Conservation (phyloP, 2,329 filamentous ascomycete genomes). For the Nannizziopsis arthrosporioides region DNA sequence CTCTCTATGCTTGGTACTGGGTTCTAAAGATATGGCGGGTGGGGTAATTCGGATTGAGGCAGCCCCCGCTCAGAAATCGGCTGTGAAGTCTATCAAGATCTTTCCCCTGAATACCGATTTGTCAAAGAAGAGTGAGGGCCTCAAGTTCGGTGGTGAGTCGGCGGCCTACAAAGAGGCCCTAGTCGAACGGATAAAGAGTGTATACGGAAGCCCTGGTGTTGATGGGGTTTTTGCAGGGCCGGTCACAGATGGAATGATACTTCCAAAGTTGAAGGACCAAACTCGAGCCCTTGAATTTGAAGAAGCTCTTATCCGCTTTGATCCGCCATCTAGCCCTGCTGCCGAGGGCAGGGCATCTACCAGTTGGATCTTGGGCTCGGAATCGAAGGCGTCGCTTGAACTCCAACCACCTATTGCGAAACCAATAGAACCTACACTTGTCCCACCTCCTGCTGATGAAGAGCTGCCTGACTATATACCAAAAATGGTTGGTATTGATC, state of each 20-base stretch:
- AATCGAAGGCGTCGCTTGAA: constrained; percentile 61
- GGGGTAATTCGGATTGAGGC: constrained; percentile 79
- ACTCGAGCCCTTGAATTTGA: constrained; percentile 55
- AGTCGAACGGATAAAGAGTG: constrained; percentile 57
- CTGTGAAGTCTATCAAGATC: constrained; percentile 59
- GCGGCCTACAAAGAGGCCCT: constrained; percentile 67
- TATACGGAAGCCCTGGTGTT: constrained; percentile 51
- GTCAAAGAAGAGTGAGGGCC: constrained; percentile 49
- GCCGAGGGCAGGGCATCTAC: constrained; percentile 26
- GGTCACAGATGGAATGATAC: constrained; percentile 74
- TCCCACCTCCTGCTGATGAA: constrained; percentile 41
- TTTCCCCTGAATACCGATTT: constrained; percentile 59
- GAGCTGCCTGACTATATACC: constrained; percentile 45
- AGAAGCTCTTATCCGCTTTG: constrained; percentile 72
- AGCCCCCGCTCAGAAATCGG: constrained; percentile 55
- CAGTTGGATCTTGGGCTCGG: constrained; percentile 65
- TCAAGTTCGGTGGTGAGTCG: constrained; percentile 81
- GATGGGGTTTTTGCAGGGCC: constrained; percentile 67
- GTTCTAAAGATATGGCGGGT: constrained; percentile 62
- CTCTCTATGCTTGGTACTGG: constrained; percentile 61
- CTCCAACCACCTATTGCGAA: constrained; percentile 62
- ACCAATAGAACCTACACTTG: constrained; percentile 41
- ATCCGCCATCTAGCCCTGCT: constrained; percentile 41
- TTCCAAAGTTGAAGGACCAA: constrained; percentile 51
- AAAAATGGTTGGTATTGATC: constrained; percentile 72